These are phyloP conservation scores for Fusarium abutilonis DNA, from an alignment of 2,329 filamentous ascomycete species.

Conservation along the genomic window DNA sequence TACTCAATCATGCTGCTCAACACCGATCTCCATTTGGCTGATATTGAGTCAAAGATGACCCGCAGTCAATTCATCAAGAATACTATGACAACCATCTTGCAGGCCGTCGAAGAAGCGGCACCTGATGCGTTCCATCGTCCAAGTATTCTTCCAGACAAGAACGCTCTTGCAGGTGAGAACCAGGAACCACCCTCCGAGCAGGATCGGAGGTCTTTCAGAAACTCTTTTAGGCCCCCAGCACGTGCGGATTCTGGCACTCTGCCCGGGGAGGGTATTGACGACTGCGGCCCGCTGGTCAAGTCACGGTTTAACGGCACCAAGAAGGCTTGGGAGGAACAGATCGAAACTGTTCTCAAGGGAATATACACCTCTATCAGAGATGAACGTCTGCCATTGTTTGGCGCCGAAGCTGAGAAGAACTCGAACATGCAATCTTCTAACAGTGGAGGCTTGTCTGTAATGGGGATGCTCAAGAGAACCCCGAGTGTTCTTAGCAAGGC, in stretches of 20 bases:
- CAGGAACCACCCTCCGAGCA: conserved; percentile 51
- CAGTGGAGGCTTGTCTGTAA: conserved; percentile 76
- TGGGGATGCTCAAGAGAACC: conserved; percentile 80
- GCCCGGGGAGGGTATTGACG: conserved; percentile 52
- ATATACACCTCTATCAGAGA: conserved; percentile 92
- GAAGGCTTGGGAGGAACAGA: conserved; percentile 85
- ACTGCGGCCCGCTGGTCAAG: conserved; percentile 81
- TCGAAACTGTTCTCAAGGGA: conserved; percentile 90
- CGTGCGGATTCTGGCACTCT: conserved; percentile 55
- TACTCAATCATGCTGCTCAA: conserved; percentile 96
- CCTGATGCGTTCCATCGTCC: conserved; percentile 72
- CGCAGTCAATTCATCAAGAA: conserved; percentile 95
- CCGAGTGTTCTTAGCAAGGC: conserved; percentile 94
- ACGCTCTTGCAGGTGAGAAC: conserved; percentile 48
- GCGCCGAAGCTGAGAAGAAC: conserved; percentile 65
- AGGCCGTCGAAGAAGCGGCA: conserved; percentile 77
- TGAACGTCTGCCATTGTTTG: conserved; percentile 86
- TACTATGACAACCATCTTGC: conserved; percentile 87
- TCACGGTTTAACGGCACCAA: conserved; percentile 77
- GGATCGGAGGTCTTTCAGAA: conserved; percentile 54
- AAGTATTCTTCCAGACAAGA: conserved; percentile 62
- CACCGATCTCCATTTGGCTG: conserved; percentile 92
- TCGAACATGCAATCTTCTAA: conserved; percentile 55
- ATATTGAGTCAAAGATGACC: conserved; percentile 98
- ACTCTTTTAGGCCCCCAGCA: conserved; percentile 63